These are phyloP conservation scores for Gracilariopsis chorda DNA, from an alignment of 23 red algal species.

Conservation along the genomic window DNA sequence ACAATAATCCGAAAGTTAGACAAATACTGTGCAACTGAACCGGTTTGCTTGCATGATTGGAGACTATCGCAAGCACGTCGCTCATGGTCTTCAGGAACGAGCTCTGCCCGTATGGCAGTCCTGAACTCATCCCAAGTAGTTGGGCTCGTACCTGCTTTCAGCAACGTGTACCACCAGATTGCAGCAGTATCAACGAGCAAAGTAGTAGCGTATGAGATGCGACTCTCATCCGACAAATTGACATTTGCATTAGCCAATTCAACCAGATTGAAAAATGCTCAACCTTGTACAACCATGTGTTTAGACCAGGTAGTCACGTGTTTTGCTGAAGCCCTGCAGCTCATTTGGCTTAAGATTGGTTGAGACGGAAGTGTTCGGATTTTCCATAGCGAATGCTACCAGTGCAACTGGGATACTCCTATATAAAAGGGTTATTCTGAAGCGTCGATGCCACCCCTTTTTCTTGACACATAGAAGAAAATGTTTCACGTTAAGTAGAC, in stretches of 20 bases:
- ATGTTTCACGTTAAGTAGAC: background rate
- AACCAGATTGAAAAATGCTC: too few species aligned
- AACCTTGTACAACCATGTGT: too few species aligned
- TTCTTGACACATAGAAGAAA: background rate
- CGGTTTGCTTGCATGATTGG: background rate
- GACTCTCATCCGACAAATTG: too few species aligned
- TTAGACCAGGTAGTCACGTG: too few species aligned
- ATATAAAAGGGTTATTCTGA: background rate
- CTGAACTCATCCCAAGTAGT: background rate
- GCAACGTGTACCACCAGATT: background rate
- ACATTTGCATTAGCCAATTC: too few species aligned
- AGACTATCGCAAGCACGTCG: background rate
- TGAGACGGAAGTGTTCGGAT: too few species aligned
- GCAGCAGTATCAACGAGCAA: background rate
- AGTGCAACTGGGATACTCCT: background rate
- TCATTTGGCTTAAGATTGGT: too few species aligned
- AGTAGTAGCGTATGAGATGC: background rate
- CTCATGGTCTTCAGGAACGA: background rate
- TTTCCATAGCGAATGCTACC: too few species aligned
- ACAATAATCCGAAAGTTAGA: background rate
- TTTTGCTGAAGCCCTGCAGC: too few species aligned
- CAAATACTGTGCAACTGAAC: background rate
- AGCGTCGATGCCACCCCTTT: background rate
- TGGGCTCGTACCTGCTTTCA: background rate
- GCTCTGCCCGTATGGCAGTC: background rate